These are phyloP conservation scores for Scedosporium aurantiacum DNA, from an alignment of 2,329 filamentous ascomycete genomes.

Conservation along the genomic window DNA sequence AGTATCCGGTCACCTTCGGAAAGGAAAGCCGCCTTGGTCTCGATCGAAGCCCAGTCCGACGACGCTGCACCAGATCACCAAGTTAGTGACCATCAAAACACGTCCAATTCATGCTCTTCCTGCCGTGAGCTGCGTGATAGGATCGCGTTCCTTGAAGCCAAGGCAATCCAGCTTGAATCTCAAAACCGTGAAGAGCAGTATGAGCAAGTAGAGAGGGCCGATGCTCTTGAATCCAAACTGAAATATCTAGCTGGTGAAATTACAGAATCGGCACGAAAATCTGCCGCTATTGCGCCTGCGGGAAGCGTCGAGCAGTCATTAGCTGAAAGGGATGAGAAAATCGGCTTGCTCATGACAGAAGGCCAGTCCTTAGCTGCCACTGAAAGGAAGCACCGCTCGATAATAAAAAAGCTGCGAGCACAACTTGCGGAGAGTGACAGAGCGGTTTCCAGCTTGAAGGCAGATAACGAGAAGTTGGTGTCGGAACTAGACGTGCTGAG, in stretches of 20 bases:
- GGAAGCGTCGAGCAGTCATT: constrained; percentile 67
- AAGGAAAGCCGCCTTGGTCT: too few species aligned
- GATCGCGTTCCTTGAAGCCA: constrained; percentile 6
- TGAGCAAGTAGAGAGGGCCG: constrained; percentile 76
- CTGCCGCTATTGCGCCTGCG: constrained; percentile 47
- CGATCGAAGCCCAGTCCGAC: too few species aligned
- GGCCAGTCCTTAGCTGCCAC: constrained; percentile 77
- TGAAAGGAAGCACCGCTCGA: constrained; percentile 73
- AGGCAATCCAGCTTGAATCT: not conserved
- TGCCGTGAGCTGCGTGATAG: constrained; percentile 4
- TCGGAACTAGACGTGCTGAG: constrained; percentile 36
- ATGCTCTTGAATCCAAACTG: constrained; percentile 82
- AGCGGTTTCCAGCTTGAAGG: constrained; percentile 45
- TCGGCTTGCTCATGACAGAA: constrained; percentile 82
- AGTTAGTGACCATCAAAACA: not conserved
- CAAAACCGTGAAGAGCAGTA: constrained; percentile 57
- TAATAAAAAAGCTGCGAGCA: constrained; percentile 68
- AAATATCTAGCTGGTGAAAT: constrained; percentile 77
- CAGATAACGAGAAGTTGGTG: constrained; percentile 19
- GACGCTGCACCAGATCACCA: not conserved
- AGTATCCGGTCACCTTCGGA: too few species aligned
- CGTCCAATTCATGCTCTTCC: constrained; percentile 5
- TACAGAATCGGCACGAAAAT: constrained; percentile 61
- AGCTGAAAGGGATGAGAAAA: constrained; percentile 82
- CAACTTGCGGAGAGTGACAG: constrained; percentile 58